Evolutionary conservation across 768 basidiomycete genomes (phyloP).

Genomic region (Leccinum subtestaceum): DNA sequence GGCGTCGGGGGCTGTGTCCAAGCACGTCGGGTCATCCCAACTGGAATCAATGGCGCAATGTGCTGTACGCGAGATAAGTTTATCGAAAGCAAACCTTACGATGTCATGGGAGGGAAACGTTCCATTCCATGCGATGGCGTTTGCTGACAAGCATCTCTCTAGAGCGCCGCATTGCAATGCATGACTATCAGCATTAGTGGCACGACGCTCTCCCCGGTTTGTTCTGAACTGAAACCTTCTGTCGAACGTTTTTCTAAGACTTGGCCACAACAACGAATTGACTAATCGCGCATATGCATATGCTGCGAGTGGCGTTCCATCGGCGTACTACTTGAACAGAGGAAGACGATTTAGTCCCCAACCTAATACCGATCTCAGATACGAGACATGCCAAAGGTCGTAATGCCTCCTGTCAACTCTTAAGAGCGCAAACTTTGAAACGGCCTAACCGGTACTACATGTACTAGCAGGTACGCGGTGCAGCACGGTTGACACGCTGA

Average conservation of each 20-base stretch:
- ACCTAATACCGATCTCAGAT: not conserved
- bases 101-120: not conserved
- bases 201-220: not conserved
- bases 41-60: not conserved
- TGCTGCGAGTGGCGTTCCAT: not conserved
- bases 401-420: not conserved
- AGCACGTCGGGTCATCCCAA: not conserved
- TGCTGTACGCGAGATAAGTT: not conserved
- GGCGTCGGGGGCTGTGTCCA: not conserved
- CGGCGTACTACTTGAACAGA: not conserved
- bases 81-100: not conserved
- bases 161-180: not conserved
- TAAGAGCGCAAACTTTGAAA: not conserved
- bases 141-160: not conserved
- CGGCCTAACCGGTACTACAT: not conserved
- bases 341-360: not conserved
- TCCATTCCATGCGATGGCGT: not conserved
- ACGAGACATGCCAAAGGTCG: conserved; percentile 2
- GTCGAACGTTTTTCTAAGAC: not conserved
- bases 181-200: not conserved
- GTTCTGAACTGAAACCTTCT: not conserved
- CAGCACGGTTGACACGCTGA: not conserved
- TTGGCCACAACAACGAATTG: not conserved
- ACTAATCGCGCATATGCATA: not conserved
- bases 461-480: not conserved